These are phyloP conservation scores for Mycena galericulata DNA, from an alignment of 768 basidiomycete genomes.

Conservation along the genomic window DNA sequence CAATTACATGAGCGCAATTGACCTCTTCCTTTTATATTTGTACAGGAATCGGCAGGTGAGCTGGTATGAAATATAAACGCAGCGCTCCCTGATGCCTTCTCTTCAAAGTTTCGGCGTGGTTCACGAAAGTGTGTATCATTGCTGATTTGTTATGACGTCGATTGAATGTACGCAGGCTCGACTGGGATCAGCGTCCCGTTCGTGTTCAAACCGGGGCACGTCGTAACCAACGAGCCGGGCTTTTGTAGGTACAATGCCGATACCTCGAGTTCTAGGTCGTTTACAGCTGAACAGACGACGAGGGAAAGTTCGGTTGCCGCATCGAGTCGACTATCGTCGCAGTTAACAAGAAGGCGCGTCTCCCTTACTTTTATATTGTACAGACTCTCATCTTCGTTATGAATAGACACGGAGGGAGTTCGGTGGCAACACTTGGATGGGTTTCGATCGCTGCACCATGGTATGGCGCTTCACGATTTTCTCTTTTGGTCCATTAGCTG, in stretches of 20 bases:
- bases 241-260: slow-evolving; percentile 59
- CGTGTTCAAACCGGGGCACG: slow-evolving; percentile 62
- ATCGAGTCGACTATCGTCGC: slow-evolving; percentile 34
- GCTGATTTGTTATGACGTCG: slow-evolving; percentile 44
- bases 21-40: background rate
- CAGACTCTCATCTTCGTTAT: slow-evolving; percentile 57
- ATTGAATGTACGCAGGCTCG: slow-evolving; percentile 36
- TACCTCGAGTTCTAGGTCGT: background rate
- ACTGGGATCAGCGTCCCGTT: slow-evolving; percentile 54
- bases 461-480: slow-evolving; percentile 35
- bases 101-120: slow-evolving; percentile 28
- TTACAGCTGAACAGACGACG: slow-evolving; percentile 10
- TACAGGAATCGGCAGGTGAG: slow-evolving; percentile 31
- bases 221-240: slow-evolving; percentile 82
- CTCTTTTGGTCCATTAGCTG: background rate
- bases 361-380: background rate
- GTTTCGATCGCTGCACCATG: slow-evolving; percentile 77
- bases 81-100: background rate
- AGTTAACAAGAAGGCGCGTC: slow-evolving; percentile 28
- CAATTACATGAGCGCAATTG: slow-evolving; percentile 35
- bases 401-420: slow-evolving; percentile 55
- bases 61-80: background rate
- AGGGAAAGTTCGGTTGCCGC: slow-evolving; percentile 34
- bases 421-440: slow-evolving; percentile 67
- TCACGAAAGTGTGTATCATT: slow-evolving; percentile 46